Base-by-base conservation (phyloP, 108 stramenopile species). In the Nitzschia sp. region DNA sequence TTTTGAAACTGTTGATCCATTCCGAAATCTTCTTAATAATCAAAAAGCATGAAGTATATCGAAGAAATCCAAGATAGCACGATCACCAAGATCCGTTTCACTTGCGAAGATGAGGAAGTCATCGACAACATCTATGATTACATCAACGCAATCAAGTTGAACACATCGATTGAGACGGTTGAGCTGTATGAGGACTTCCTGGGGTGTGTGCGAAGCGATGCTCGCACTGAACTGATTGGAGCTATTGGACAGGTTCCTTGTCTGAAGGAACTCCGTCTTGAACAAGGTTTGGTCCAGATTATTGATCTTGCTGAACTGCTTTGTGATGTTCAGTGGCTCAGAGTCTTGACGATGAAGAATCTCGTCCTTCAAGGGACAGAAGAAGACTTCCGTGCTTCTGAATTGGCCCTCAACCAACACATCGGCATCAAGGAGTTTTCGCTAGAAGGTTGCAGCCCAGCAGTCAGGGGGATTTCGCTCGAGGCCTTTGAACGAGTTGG, bases 11-110 rank as follows among this genome's bases (percentile, higher is more conserved):
- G n/a, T n/a, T n/a, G n/a, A n/a, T 45, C 44, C 44, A 45, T 45
- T 16, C 11, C 16, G 44, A 45, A 16, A 11, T 15, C 13, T 45
- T n/a, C n/a, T n/a, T n/a, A n/a, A n/a, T n/a, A n/a, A n/a, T n/a
- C n/a, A n/a, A 19, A 22, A 19, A 53, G 5, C 15, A 57, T 57
- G 56, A 25, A 26, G 5, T 15, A 30, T 9, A 25, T 57, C 17
- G 56, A 57, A 31, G 27, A 57, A 57, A 57, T 57, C 56, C 28
- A 57, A 57, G 28, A 19, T 9, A 57, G 30, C 28, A 26, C 56
- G 4, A 57, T 57, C 56, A 13, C 56, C 22, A 15, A 57, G 26
- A 4, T 29, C 28, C 26, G 3, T 15, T 29, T 57, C 11, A 26
- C 56, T 11, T 26, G 13, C 15, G 56, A 57, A 13, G 56, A 19